phyloP scores from a whole-genome alignment of 2,329 filamentous ascomycete genomes.

The Xylariales sp. region DNA sequence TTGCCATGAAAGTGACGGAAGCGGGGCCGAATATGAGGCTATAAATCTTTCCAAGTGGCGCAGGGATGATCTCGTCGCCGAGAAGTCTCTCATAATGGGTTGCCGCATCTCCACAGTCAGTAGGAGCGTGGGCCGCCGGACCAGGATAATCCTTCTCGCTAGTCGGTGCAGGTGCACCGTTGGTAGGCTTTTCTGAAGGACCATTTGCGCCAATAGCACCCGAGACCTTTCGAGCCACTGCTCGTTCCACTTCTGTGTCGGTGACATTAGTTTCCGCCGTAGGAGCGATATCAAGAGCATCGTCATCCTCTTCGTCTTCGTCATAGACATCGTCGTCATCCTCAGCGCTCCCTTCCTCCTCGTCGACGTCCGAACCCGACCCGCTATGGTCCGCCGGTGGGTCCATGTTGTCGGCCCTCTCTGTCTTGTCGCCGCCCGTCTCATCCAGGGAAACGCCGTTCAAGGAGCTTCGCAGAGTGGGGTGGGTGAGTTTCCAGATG shows the following conservation, averaged over 20 bases:
- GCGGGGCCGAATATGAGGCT: slow-evolving; percentile 78
- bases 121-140: slow-evolving; percentile 73
- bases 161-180: slow-evolving; percentile 37
- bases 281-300: slow-evolving; percentile 34
- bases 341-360: slow-evolving; percentile 49
- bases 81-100: slow-evolving; percentile 81
- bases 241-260: slow-evolving; percentile 57
- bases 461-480: slow-evolving; percentile 81
- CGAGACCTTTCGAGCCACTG: slow-evolving; percentile 68
- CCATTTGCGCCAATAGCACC: slow-evolving; percentile 44
- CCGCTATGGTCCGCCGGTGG: slow-evolving; percentile 45
- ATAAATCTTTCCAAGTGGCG: slow-evolving; percentile 89
- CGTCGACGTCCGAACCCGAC: slow-evolving; percentile 52
- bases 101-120: slow-evolving; percentile 74
- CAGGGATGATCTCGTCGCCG: slow-evolving; percentile 80
- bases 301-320: slow-evolving; percentile 73
- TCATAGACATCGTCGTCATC: slow-evolving; percentile 74
- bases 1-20: slow-evolving; percentile 77
- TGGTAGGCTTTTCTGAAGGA: slow-evolving; percentile 44
- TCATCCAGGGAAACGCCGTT: slow-evolving; percentile 83
- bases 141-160: slow-evolving; percentile 70
- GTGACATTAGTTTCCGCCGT: slow-evolving; percentile 36
- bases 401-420: slow-evolving; percentile 62
- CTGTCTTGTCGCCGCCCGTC: slow-evolving; percentile 83
- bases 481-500: slow-evolving; percentile 97